These are phyloP conservation scores for Citrus medica DNA, from an alignment of 345 rosid genomes.

Conservation along the genomic window DNA sequence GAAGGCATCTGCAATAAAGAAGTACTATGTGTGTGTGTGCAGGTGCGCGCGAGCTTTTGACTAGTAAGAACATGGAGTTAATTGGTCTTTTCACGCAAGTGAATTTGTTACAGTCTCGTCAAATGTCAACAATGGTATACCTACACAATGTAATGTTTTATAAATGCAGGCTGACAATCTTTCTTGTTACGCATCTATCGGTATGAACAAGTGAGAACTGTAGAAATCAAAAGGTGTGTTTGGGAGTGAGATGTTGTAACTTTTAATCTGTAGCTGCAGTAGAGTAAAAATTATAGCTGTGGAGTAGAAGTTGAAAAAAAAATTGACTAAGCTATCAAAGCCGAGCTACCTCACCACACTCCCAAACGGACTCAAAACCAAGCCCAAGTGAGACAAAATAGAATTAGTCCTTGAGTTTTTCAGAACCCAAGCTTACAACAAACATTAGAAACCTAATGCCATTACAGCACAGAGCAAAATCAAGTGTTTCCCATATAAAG, in stretches of 20 bases:
- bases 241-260: too few species aligned
- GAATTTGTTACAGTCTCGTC: neutral
- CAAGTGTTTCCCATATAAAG: neutral
- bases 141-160: neutral
- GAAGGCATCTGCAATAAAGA: fast-evolving
- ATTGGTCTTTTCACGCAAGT: neutral
- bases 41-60: too few species aligned
- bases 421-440: neutral
- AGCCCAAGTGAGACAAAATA: neutral
- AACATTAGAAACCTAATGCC: too few species aligned
- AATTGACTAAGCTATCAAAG: too few species aligned
- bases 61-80: neutral
- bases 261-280: too few species aligned
- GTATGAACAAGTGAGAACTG: neutral
- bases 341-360: too few species aligned
- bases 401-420: neutral
- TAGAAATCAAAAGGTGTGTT: too few species aligned
- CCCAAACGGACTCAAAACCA: neutral
- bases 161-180: neutral
- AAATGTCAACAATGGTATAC: neutral
- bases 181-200: neutral
- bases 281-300: too few species aligned
- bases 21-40: too few species aligned
- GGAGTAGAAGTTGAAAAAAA: too few species aligned
- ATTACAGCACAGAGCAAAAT: neutral